Percentiles rank a stretch among this genome's conserved stretches.
Evolutionary conservation across 805 yeast species (phyloP).

Genomic region (Jamesozyma lodderae): DNA sequence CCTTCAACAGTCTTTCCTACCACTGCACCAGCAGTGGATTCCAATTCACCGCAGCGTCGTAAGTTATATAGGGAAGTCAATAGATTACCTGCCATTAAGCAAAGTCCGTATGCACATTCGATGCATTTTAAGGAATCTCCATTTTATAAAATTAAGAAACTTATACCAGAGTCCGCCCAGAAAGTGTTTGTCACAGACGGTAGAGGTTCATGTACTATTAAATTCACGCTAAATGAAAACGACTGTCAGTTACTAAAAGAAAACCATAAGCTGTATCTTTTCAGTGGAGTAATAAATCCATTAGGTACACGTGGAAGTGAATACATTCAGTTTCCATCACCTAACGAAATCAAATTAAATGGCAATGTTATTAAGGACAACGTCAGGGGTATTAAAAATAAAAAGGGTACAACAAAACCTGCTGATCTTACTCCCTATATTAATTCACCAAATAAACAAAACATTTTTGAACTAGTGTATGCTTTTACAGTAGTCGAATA

Average conservation of each 20-base stretch:
- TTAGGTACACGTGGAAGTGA: constrained; percentile 41
- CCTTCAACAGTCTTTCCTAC: too few relatives aligned
- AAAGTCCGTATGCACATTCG: constrained; percentile 3
- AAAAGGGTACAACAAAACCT: constrained; percentile 72
- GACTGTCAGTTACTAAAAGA: constrained; percentile 35
- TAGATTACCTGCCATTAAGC: too few relatives aligned
- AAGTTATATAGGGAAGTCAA: too few relatives aligned
- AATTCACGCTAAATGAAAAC: constrained; percentile 35
- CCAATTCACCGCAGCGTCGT: too few relatives aligned
- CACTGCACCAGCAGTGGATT: too few relatives aligned
- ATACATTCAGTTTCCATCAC: constrained; percentile 58
- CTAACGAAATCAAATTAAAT: constrained; percentile 60
- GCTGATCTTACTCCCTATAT: constrained; percentile 58
- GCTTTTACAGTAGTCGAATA: constrained; percentile 46
- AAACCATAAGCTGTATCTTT: constrained; percentile 37
- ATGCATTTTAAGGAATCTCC: constrained; percentile 43
- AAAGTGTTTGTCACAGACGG: constrained; percentile 30
- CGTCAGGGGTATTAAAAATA: constrained; percentile 67
- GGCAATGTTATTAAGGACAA: constrained; percentile 40
- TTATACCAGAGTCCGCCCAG: constrained; percentile 42
- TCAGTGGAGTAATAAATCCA: constrained; percentile 42
- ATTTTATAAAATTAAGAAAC: constrained; percentile 42
- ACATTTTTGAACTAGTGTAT: constrained; percentile 45
- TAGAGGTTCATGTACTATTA: constrained; percentile 37
- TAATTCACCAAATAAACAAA: constrained; percentile 27